These are phyloP conservation scores for Exserohilum turcica DNA, from an alignment of 2,329 filamentous ascomycete species.

Conservation along the genomic window DNA sequence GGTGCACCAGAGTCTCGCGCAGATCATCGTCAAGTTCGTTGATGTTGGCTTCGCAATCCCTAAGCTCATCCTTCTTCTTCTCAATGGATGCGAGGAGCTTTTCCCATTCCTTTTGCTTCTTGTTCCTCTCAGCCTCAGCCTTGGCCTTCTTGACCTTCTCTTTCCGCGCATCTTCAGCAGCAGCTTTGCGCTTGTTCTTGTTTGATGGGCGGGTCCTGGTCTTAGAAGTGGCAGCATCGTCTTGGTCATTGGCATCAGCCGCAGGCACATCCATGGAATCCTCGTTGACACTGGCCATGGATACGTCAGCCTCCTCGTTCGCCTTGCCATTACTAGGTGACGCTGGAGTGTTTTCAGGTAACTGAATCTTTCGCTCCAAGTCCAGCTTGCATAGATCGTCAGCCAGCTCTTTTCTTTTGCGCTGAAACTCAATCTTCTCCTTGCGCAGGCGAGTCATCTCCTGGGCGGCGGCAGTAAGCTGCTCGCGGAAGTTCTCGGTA, in stretches of 20 bases:
- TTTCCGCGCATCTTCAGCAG: constrained; percentile 63
- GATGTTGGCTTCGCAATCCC: constrained; percentile 83
- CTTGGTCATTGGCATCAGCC: constrained; percentile 69
- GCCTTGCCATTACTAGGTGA: constrained; percentile 59
- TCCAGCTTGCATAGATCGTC: constrained; percentile 74
- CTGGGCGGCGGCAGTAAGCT: constrained; percentile 89
- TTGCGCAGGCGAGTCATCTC: constrained; percentile 95
- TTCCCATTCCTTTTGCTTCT: constrained; percentile 83
- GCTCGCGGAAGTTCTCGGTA: constrained; percentile 83
- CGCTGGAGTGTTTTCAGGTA: constrained; percentile 73
- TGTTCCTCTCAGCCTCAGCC: constrained; percentile 64
- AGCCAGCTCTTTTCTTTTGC: constrained; percentile 69
- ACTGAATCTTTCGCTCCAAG: constrained; percentile 72
- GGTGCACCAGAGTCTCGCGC: constrained; percentile 89
- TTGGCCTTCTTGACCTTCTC: constrained; percentile 70
- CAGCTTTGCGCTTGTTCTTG: constrained; percentile 77
- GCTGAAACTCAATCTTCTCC: constrained; percentile 91
- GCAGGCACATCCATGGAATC: constrained; percentile 68
- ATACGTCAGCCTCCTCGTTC: constrained; percentile 65
- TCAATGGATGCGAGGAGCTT: constrained; percentile 88
- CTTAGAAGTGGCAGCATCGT: constrained; percentile 61
- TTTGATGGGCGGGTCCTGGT: constrained; percentile 61
- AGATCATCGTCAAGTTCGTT: constrained; percentile 86
- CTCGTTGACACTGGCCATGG: constrained; percentile 58
- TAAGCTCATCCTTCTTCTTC: constrained; percentile 80